phyloP scores from a whole-genome alignment of 176 grass and related monocot species.

The Oropetium thomaeum region DNA sequence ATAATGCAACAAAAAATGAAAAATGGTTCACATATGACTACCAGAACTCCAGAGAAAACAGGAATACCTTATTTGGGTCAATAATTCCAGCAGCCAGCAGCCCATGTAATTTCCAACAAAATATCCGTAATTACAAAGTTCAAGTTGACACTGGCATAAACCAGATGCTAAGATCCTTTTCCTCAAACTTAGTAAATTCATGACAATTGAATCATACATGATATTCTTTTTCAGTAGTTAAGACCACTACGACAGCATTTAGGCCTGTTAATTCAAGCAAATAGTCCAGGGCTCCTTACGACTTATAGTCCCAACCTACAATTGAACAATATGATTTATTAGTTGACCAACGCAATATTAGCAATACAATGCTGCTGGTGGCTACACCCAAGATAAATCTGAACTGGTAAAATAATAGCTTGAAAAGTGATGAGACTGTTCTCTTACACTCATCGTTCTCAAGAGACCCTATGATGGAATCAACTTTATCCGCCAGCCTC shows the following conservation, averaged over 20 bases:
- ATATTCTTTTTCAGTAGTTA: conserved; percentile 27
- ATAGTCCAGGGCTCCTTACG: conserved; percentile 41
- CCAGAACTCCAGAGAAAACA: not conserved
- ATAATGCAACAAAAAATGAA: not conserved
- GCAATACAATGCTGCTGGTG: not conserved
- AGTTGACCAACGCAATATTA: not conserved
- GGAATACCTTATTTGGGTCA: conserved; percentile 49
- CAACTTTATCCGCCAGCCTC: conserved; percentile 59
- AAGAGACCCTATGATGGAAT: conserved; percentile 54
- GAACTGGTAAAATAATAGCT: conserved; percentile 13
- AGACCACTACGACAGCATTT: conserved; percentile 39
- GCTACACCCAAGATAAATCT: not conserved
- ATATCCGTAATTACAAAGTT: conserved; percentile 56
- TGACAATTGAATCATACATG: not conserved
- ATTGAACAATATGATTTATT: not conserved
- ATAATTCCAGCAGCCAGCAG: conserved; percentile 56
- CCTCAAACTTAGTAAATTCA: not conserved
- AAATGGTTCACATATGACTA: not conserved
- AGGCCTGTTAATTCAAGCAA: conserved; percentile 42
- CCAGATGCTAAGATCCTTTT: conserved; percentile 24
- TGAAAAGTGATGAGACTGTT: conserved; percentile 9
- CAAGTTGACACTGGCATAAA: conserved; percentile 47
- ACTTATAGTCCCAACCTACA: conserved; percentile 52
- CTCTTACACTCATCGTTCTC: conserved; percentile 54
- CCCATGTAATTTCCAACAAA: conserved; percentile 63